Conservation (phyloP, 768 basidiomycete genomes). For the Lentinula aciculospora region DNA sequence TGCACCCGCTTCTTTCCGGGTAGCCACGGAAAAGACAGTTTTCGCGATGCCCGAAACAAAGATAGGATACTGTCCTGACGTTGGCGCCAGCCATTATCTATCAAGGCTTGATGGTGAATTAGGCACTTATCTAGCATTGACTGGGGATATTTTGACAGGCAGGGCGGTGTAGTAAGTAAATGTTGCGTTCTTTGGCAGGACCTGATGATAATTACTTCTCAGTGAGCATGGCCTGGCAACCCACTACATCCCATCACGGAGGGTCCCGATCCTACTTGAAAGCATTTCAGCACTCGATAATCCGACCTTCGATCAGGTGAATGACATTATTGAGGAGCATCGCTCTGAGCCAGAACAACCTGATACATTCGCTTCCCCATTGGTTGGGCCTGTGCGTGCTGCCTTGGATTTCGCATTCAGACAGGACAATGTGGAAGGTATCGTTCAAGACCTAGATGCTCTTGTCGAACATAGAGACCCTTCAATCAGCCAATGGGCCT, state of each 20-base stretch:
- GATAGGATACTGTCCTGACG: slow-evolving; percentile 88
- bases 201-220: slow-evolving; percentile 11
- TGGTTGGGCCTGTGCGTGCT: slow-evolving; percentile 58
- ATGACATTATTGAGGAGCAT: slow-evolving; percentile 63
- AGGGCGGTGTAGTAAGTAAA: slow-evolving; percentile 78
- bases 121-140: slow-evolving; percentile 92
- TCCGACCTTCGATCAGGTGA: slow-evolving; percentile 30
- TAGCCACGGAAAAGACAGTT: slow-evolving; percentile 88
- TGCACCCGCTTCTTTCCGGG: slow-evolving; percentile 79
- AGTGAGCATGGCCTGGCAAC: slow-evolving; percentile 94
- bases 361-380: slow-evolving; percentile 40
- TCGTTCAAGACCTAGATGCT: slow-evolving; percentile 51
- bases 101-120: slow-evolving; percentile 86
- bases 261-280: slow-evolving; percentile 65
- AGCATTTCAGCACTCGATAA: slow-evolving; percentile 56
- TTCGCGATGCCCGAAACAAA: slow-evolving; percentile 98
- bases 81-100: slow-evolving; percentile 87
- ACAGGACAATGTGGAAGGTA: slow-evolving; percentile 63
- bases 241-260: slow-evolving; percentile 79
- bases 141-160: slow-evolving; percentile 65
- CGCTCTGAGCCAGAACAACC: slow-evolving; percentile 62
- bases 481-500: slow-evolving; percentile 68
- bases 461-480: slow-evolving; percentile 33
- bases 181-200: slow-evolving; percentile 1
- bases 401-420: slow-evolving; percentile 81